A percentile compares a stretch with the other conserved stretches of the same genome.
phyloP scores from a whole-genome alignment of 2,329 filamentous ascomycete genomes.

The Fusarium phyllophilum region DNA sequence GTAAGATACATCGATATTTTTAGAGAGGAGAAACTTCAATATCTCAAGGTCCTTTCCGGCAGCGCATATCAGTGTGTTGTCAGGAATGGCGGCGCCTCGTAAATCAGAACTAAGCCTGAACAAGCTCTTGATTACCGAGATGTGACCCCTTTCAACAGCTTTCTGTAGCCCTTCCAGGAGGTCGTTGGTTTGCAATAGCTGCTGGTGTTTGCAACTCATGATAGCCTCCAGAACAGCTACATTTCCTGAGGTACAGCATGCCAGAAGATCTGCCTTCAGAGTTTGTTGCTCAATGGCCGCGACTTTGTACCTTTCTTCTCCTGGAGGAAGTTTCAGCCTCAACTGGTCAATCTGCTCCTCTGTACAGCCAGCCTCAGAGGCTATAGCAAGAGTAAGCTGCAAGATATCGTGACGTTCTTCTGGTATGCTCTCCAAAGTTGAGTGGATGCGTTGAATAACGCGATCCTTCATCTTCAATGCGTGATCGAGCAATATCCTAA shows the following conservation, averaged over 20 bases:
- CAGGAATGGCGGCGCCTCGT: background rate
- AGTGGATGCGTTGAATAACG: background rate
- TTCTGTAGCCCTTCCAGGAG: background rate
- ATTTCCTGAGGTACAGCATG: background rate
- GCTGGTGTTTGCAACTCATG: background rate
- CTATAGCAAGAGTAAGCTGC: background rate
- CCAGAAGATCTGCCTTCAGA: background rate
- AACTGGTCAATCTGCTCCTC: background rate
- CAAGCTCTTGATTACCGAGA: background rate
- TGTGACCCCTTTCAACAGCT: background rate
- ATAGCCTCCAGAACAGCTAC: background rate
- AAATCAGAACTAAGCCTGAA: background rate
- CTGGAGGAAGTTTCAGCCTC: background rate
- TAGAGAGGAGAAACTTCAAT: background rate
- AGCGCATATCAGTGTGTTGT: background rate
- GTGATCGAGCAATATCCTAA: background rate
- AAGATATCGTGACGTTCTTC: background rate
- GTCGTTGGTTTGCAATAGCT: background rate
- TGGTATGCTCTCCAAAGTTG: background rate
- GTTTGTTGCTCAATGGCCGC: background rate
- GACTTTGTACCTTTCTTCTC: background rate
- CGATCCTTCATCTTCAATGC: background rate
- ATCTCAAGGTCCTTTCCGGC: background rate
- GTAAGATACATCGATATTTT: rapidly evolving
- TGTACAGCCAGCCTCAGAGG: background rate